phyloP scores from a whole-genome alignment of 2,329 filamentous ascomycete genomes.

The Dactylellina sp. region DNA sequence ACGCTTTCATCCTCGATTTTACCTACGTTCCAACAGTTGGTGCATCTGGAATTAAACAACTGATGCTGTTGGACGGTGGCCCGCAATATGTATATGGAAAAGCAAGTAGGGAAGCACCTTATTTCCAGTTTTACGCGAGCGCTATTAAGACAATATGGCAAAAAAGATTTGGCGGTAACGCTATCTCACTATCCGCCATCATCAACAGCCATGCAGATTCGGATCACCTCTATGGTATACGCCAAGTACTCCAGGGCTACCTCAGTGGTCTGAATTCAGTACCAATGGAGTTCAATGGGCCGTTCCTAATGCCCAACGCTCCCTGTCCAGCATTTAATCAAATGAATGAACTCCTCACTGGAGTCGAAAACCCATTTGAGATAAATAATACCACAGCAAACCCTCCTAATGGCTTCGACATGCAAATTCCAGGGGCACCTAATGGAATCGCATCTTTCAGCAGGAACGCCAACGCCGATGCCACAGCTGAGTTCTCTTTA shows the following conservation, averaged over 20 bases:
- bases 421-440: conserved; percentile 4
- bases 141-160: not conserved
- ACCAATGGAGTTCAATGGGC: not conserved
- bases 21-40: not conserved
- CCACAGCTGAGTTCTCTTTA: not conserved
- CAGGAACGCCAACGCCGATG: not conserved
- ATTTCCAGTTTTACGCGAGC: conserved; percentile 1
- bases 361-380: not conserved
- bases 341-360: conserved; percentile 6
- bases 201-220: not conserved
- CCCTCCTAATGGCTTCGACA: conserved; percentile 1
- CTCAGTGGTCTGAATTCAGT: not conserved
- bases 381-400: not conserved
- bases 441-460: conserved; percentile 10
- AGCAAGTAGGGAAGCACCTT: not conserved
- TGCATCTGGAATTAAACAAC: not conserved
- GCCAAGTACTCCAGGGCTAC: not conserved
- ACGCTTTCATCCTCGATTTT: conserved; percentile 7
- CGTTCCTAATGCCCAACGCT: conserved; percentile 14
- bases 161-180: conserved; percentile 6
- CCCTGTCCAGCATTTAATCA: conserved; percentile 1
- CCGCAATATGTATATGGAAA: too few species aligned
- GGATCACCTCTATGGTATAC: conserved; percentile 4
- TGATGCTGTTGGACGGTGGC: conserved; percentile 7
- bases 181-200: not conserved